A percentile compares a stretch with the other conserved stretches of the same genome.
These are phyloP conservation scores for Kwoniella shivajii DNA, from an alignment of 1,284 basidiomycete genomes.

Conservation along the genomic window DNA sequence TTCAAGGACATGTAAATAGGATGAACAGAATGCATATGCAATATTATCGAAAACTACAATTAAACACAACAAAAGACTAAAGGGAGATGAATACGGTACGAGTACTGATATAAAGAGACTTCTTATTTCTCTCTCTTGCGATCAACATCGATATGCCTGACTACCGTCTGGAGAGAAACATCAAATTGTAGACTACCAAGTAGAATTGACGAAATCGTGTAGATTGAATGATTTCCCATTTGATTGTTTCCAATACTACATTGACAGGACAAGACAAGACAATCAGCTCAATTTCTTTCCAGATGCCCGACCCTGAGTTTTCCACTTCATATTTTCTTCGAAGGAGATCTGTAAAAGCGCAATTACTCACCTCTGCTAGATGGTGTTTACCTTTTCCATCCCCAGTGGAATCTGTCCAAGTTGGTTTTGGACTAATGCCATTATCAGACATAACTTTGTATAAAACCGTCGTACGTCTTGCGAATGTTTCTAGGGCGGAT, in stretches of 20 bases:
- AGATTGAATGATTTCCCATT: conserved; percentile 17
- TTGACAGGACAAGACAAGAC: neutral
- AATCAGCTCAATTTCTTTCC: neutral
- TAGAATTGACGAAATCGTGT: conserved; percentile 20
- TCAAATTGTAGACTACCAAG: conserved; percentile 1
- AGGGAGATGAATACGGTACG: too few relatives aligned
- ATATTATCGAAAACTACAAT: too few relatives aligned
- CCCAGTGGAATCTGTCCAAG: conserved; percentile 26
- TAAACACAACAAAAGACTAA: too few relatives aligned
- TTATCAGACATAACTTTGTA: conserved; percentile 33
- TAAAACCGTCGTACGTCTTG: conserved; percentile 32
- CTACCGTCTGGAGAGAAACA: neutral
- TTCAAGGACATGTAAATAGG: neutral
- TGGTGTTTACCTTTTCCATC: conserved; percentile 30
- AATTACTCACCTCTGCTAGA: conserved; percentile 26
- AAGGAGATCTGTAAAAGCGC: neutral
- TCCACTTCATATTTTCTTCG: neutral
- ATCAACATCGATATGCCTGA: too few relatives aligned
- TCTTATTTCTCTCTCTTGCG: too few relatives aligned
- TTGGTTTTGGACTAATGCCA: conserved; percentile 35
- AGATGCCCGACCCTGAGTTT: neutral
- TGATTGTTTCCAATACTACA: conserved; percentile 26
- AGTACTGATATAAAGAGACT: neutral
- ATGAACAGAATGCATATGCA: neutral
- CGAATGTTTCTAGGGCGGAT: conserved; percentile 36